Evolutionary conservation across 805 yeast species (phyloP).

Genomic region (Tetrapisispora arboricola): DNA sequence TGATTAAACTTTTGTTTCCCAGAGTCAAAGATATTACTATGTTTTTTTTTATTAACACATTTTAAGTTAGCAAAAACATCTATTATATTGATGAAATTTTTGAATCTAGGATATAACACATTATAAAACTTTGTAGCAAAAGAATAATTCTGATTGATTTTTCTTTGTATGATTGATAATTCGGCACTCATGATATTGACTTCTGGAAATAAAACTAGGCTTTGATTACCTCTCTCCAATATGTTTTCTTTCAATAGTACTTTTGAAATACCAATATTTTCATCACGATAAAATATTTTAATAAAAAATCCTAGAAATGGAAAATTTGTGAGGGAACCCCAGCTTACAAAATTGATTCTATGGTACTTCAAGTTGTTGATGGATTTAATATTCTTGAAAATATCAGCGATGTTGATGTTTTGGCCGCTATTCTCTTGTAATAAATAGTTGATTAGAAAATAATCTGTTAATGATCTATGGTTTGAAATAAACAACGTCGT

Average conservation of each 20-base stretch:
- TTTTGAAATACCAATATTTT: slow-evolving; percentile 44
- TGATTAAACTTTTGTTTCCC: slow-evolving; percentile 40
- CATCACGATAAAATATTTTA: slow-evolving; percentile 48
- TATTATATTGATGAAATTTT: slow-evolving; percentile 43
- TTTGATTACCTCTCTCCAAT: slow-evolving; percentile 32
- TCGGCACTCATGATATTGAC: slow-evolving; percentile 57
- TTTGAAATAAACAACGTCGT: slow-evolving; percentile 32
- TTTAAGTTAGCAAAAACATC: slow-evolving; percentile 24
- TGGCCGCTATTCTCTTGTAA: slow-evolving; percentile 13
- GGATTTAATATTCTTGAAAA: slow-evolving; percentile 8
- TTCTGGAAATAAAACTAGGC: slow-evolving; percentile 79
- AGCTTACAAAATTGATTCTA: slow-evolving; percentile 49
- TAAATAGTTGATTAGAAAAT: slow-evolving; percentile 38
- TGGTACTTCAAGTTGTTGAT: slow-evolving; percentile 24
- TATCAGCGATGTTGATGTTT: slow-evolving; percentile 3
- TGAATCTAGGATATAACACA: slow-evolving; percentile 69
- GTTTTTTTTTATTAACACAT: slow-evolving; percentile 24
- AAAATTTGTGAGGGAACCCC: slow-evolving; percentile 56
- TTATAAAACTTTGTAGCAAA: slow-evolving; percentile 52
- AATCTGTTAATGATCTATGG: slow-evolving; percentile 62
- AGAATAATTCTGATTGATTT: slow-evolving; percentile 40
- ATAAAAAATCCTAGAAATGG: slow-evolving; percentile 43
- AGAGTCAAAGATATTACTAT: slow-evolving; percentile 37
- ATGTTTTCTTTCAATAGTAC: slow-evolving; percentile 29
- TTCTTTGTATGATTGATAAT: slow-evolving; percentile 38